Base-by-base conservation (phyloP, 2,329 filamentous ascomycete genomes). In the Sordariomycetes sp. region DNA sequence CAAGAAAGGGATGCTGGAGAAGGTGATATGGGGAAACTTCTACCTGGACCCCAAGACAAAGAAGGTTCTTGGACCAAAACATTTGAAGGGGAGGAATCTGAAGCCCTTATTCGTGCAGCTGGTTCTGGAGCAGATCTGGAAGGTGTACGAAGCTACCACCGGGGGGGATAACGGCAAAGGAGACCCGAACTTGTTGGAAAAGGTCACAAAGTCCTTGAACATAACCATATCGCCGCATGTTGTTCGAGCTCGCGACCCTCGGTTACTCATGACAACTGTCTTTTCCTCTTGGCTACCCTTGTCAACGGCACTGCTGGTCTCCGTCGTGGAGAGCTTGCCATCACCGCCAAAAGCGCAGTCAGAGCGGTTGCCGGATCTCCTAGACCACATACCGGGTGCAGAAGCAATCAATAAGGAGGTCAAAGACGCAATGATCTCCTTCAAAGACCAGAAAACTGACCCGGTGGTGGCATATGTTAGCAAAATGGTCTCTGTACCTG, bases 21-120 rank as follows among this genome's bases (percentile, higher is more conserved):
- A 92, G 53, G 86, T 95, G 0, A 70, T 98, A 1, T 98, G 92
- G 92, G 92, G 92, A 30, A 90, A 87, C 54, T 98, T 85, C 55
- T 98, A 95, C 57, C 66, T 98, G 29, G 92, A 98, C 50, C 87
- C 92, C 6, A 98, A 96, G 59, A 94, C 88, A 2, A 98, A 94
- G 57, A 86, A 94, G 51, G 81, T 98, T 1, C 66, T 98, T 6
- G 84, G 82, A 1, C 75, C 80, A 19, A 96, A 94, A 58, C 92
- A 98, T 63, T 66, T 98, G 33, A 96, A 94, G 54, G 92, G 92
- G 4, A 74, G 92, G 30, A 76, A 82, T 39, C 63, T 98, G 41
- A 98, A 96, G 60, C 92, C 92, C 8, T 86, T 98, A 74, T 98
- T 98, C 56, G 92, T 96, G 11, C 92, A 96, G 55, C 68, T 98